Percentiles rank a stretch among this genome's conserved stretches.
phyloP scores from a whole-genome alignment of 371 early-diverging fungal species.

The Fennellomyces sp. region DNA sequence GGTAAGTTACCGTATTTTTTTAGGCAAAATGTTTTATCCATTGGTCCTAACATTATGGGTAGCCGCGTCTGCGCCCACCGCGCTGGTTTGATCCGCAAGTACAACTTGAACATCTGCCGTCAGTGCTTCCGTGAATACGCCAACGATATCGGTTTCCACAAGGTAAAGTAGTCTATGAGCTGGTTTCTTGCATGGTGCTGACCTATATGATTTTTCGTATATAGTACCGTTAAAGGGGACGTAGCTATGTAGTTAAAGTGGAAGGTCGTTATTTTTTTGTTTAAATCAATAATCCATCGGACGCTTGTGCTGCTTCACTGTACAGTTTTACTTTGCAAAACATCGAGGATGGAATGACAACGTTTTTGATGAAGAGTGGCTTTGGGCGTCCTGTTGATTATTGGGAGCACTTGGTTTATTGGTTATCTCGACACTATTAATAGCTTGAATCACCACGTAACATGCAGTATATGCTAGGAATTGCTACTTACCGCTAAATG shows the following conservation, averaged over 20 bases:
- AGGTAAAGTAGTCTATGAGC: constrained; percentile 48
- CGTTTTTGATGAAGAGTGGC: too few relatives aligned
- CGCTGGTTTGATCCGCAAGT: constrained; percentile 99
- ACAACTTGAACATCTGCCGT: constrained; percentile 99
- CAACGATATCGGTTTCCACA: constrained; percentile 98
- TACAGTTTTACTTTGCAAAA: too few relatives aligned
- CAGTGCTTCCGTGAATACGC: constrained; percentile 99
- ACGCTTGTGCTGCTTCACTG: neutral
- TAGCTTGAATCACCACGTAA: too few relatives aligned
- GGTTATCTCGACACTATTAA: too few relatives aligned
- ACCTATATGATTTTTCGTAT: neutral
- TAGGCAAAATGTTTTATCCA: neutral
- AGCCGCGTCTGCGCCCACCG: constrained; percentile 98
- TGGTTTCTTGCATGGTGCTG: too few relatives aligned
- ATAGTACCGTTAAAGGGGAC: constrained; percentile 25
- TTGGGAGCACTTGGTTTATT: too few relatives aligned
- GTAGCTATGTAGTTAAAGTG: neutral
- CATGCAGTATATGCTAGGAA: too few relatives aligned
- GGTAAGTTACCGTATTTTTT: constrained; percentile 58
- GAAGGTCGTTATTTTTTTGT: neutral
- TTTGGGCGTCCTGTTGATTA: too few relatives aligned
- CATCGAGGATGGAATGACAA: too few relatives aligned
- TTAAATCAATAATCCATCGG: constrained; percentile 3
- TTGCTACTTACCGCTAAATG: too few relatives aligned
- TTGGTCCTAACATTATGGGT: too few relatives aligned